Evolutionary conservation across 495 filamentous ascomycete genomes (phyloP), one percentile per base, ranked within the genome.

Genomic region (Lophiostoma macrostomum): DNA sequence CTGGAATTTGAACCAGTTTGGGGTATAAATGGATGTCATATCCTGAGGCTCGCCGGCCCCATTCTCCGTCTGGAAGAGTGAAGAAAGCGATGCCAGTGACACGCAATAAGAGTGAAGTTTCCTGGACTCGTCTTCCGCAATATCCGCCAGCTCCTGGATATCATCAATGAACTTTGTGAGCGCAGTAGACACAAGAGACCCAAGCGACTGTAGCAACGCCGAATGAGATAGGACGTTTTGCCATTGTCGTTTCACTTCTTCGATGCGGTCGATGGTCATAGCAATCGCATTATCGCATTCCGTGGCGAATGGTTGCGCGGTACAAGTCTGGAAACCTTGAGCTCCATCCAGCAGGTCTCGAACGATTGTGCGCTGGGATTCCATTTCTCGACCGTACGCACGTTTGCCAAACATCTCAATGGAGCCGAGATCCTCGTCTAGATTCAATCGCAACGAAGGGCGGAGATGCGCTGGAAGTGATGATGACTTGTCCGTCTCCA

Each of bases 1-100:
- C 62, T 93, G 86, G 62, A 99, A 88, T 47, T 88, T 85, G 47
- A 95, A 74, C 94, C 93, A 99, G 55, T 78, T 82, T 0, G 77
- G 71, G 24, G 87, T 85, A 62, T 95, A 96, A 25, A 95, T 76
- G 10, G 83, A 80, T 19, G 89, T 90, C 30, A 87, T 66, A 45
- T 71, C 68, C 41, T 24, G 25, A 48, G 51, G 28, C 65, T 73
- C 30, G 69, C 58, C 57, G 18, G 60, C 44, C 65, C 58, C 29
- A 29, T 65, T 51, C 1, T 81, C 75, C 4, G 84, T 84, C 32
- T 85, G 69, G 67, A 97, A 94, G 14, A 91, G 64, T 53, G 87
- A 82, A 54, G 88, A 85, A 14, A 96, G 68, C 38, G 74, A 71
- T 3, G 81, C 81, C n/a, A 96, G 73, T 36, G 76, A 72, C 29